Base-by-base conservation (phyloP, 371 early-diverging fungal genomes). In the Mucor lusitanicus region DNA sequence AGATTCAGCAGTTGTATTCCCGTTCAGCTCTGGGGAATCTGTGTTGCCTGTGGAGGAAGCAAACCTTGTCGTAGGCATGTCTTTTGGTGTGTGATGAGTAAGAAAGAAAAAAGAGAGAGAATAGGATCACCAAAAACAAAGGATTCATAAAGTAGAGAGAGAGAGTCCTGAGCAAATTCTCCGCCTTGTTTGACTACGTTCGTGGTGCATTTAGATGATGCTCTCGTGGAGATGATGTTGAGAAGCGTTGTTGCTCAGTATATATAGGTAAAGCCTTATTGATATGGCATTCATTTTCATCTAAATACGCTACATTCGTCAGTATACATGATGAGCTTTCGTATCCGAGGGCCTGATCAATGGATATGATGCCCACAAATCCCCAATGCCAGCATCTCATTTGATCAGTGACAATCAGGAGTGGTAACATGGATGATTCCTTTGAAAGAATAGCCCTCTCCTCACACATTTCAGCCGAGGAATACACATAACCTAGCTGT, bases 51-150 rank as follows among this genome's bases (percentile, higher is more conserved):
- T 37, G 3, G 67, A 55, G 17, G 63, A 63, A 54, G 63, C 63
- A 48, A 55, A 59, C 21, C 69, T 58, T 39, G 69, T 68, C 2
- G 63, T 68, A 35, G 69, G 69, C 69, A 68, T 65, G 2, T 50
- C 33, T 53, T 53, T 23, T 4, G 7, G 13, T 25, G 23, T 25
- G 7, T 53, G n/a, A 33, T 37, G 9, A 27, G 21, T 39, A 33
- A 37, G 48, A 46, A 50, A 39, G 19, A 25, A 57, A 59, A 23
- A 50, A 39, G 30, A 27, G 11, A 54, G 33, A 39, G 28, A 40
- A n/a, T n/a, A n/a, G n/a, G n/a, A n/a, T n/a, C n/a, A n/a, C n/a
- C n/a, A 6, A 40, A 40, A 17, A 40, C 9, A 40, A 40, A 17
- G 17, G 40, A 17, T 17, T 2, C 40, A 46, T 48, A 11, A 23